phyloP scores from a whole-genome alignment of 495 filamentous ascomycete species.

The Cladorrhinum samala region DNA sequence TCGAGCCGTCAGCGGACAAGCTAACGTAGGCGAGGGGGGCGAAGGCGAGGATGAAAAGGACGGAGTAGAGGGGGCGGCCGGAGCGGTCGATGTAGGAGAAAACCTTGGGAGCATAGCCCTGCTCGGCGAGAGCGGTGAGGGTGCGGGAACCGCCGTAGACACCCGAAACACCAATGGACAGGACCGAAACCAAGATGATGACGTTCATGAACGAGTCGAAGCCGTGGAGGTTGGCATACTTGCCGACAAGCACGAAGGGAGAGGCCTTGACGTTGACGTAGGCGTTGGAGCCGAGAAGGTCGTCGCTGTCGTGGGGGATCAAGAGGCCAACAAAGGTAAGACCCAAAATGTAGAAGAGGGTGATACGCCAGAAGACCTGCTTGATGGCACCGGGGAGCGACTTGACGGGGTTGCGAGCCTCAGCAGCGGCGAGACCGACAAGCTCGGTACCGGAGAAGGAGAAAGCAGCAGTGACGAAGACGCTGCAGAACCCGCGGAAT shows the following conservation, averaged over 20 bases:
- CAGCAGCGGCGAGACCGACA: conserved; percentile 66
- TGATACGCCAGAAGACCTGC: conserved; percentile 71
- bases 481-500: conserved; percentile 65
- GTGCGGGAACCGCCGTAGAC: conserved; percentile 66
- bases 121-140: conserved; percentile 56
- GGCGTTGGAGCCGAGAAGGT: conserved; percentile 47
- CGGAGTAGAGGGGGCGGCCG: conserved; percentile 51
- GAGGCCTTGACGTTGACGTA: conserved; percentile 54
- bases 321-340: conserved; percentile 71
- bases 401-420: conserved; percentile 59
- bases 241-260: conserved; percentile 68
- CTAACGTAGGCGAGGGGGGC: conserved; percentile 53
- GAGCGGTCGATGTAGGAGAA: conserved; percentile 54
- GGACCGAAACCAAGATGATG: conserved; percentile 64
- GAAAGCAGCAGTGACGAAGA: conserved; percentile 71
- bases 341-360: conserved; percentile 66
- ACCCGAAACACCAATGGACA: conserved; percentile 61
- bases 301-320: conserved; percentile 49
- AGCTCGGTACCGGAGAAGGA: conserved; percentile 69
- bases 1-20: conserved; percentile 36
- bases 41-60: conserved; percentile 40
- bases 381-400: conserved; percentile 61
- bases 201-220: conserved; percentile 70
- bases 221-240: conserved; percentile 57
- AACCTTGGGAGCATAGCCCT: conserved; percentile 50